Evolutionary conservation across 192 early-diverging fungal species (phyloP).

Genomic region (Phlyctochytrium arcticum): DNA sequence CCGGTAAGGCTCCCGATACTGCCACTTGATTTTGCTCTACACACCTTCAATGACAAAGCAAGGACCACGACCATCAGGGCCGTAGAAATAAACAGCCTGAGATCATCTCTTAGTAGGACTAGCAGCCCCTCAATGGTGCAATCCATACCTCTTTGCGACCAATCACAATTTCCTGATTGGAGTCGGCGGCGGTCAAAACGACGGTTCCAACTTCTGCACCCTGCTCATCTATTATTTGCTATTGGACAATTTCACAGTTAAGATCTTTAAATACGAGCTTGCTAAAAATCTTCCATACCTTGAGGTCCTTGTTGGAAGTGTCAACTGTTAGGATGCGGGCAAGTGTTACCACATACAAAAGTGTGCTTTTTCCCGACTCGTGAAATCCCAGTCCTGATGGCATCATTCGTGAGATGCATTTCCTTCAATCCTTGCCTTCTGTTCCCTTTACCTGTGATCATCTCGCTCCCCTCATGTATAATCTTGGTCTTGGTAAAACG

Average conservation of each 20-base stretch:
- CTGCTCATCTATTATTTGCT: slow-evolving; percentile 70
- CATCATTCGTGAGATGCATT: background rate
- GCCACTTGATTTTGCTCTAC: too few species aligned
- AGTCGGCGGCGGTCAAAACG: slow-evolving; percentile 57
- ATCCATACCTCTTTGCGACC: slow-evolving; percentile 81
- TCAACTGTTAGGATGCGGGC: slow-evolving; percentile 57
- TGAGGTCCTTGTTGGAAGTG: slow-evolving; percentile 43
- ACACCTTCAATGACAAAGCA: slow-evolving; percentile 84
- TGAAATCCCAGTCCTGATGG: slow-evolving; percentile 65
- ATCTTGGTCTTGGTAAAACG: slow-evolving; percentile 73
- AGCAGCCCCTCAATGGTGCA: too few species aligned
- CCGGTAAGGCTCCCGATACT: too few species aligned
- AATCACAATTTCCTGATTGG: slow-evolving; percentile 71
- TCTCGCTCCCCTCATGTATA: slow-evolving; percentile 79
- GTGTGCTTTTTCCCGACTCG: slow-evolving; percentile 57
- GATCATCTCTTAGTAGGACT: background rate
- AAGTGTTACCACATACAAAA: slow-evolving; percentile 69
- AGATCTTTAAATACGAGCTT: background rate
- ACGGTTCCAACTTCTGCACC: slow-evolving; percentile 75
- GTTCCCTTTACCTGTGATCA: slow-evolving; percentile 68
- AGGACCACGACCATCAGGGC: slow-evolving; percentile 81
- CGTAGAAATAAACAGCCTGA: slow-evolving; percentile 88
- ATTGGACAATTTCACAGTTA: background rate
- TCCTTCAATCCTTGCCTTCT: slow-evolving; percentile 19
- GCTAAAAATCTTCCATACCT: slow-evolving; percentile 5